Conservation (phyloP, 2,329 filamentous ascomycete species). For the Fusarium citri region DNA sequence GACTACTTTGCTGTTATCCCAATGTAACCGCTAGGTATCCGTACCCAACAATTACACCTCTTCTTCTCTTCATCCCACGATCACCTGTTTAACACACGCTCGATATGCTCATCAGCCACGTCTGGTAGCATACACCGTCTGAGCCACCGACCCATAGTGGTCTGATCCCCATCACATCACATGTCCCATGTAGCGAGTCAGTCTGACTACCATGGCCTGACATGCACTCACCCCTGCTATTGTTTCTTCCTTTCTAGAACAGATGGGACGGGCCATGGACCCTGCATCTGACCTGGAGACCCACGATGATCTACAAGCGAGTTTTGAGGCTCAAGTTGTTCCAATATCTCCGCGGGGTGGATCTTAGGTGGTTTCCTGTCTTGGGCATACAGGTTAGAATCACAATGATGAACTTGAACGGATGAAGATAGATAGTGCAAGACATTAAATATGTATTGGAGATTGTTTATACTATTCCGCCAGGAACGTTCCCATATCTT, state of each 20-base stretch:
- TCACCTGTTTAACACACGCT: conserved; percentile 17
- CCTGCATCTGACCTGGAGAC: conserved; percentile 23
- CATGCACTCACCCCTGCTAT: not conserved
- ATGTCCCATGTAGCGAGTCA: conserved; percentile 16
- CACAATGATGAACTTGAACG: not conserved
- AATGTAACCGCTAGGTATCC: not conserved
- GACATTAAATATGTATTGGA: conserved; percentile 45
- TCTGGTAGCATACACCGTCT: conserved; percentile 29
- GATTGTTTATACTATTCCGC: conserved; percentile 40
- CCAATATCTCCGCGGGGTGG: not conserved
- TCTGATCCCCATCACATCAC: conserved; percentile 40
- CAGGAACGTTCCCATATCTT: conserved; percentile 29
- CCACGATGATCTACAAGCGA: conserved; percentile 25
- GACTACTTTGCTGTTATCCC: not conserved
- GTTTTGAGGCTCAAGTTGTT: not conserved
- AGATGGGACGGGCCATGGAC: not conserved
- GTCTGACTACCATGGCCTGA: conserved; percentile 25
- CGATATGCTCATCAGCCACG: conserved; percentile 22
- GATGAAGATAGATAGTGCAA: not conserved
- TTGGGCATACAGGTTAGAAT: not conserved
- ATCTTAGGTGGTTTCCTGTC: not conserved
- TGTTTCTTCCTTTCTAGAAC: conserved; percentile 15
- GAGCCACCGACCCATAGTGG: conserved; percentile 44
- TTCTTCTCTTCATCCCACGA: not conserved
- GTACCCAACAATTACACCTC: not conserved